Evolutionary conservation across 2,329 filamentous ascomycete genomes (phyloP).

Genomic region (Trichoderma endophyticum): DNA sequence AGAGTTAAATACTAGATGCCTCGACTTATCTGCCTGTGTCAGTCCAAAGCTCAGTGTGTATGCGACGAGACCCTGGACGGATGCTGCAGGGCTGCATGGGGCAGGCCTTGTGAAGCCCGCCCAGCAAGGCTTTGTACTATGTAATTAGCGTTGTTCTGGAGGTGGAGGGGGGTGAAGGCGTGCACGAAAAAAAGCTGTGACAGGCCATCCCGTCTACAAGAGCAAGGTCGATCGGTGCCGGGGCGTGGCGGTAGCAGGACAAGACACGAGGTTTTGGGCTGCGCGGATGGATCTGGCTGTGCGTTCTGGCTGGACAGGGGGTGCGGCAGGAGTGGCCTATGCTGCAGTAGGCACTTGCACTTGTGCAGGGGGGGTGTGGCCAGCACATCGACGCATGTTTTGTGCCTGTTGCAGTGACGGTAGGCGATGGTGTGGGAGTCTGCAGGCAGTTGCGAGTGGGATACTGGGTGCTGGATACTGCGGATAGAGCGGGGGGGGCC

Average conservation of each 20-base stretch:
- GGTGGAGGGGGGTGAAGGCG: background rate
- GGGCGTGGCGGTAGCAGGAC: background rate
- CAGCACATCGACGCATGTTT: background rate
- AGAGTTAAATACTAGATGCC: conserved; percentile 19
- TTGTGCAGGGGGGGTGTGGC: background rate
- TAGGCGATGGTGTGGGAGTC: conserved; percentile 15
- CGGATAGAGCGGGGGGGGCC: conserved; percentile 10
- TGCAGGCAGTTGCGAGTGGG: conserved; percentile 5
- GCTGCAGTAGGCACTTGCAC: background rate
- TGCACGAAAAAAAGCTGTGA: background rate
- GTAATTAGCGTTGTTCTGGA: conserved; percentile 16
- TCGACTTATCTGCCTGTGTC: conserved; percentile 15
- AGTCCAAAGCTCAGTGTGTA: conserved; percentile 15
- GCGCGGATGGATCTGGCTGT: conserved; percentile 17
- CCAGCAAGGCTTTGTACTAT: conserved; percentile 19
- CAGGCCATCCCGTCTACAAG: conserved; percentile 17
- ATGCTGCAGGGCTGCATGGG: conserved; percentile 20
- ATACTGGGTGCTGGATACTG: background rate
- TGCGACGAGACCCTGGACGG: conserved; percentile 16
- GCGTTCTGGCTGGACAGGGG: conserved; percentile 4
- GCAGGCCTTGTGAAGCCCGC: conserved; percentile 12
- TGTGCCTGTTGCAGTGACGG: background rate
- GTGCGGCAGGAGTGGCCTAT: conserved; percentile 6
- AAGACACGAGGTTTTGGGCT: background rate
- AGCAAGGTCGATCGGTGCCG: conserved; percentile 11